These are phyloP conservation scores for Suillus discolor DNA, from an alignment of 768 basidiomycete genomes.

Conservation along the genomic window DNA sequence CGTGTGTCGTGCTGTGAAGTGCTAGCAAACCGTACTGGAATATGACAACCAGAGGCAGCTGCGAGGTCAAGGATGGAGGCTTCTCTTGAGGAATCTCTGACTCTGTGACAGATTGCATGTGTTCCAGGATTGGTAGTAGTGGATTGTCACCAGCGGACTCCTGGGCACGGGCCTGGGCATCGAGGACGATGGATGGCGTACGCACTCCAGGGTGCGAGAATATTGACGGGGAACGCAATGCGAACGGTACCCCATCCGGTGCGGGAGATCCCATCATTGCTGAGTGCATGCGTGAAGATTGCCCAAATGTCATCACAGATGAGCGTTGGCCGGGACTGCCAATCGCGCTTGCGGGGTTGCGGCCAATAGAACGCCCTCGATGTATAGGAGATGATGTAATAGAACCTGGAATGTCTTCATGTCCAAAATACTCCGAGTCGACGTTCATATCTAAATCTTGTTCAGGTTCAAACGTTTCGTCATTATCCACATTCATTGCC, in stretches of 20 bases:
- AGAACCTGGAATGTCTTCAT: conserved; percentile 30
- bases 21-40: conserved; percentile 90
- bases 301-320: conserved; percentile 26
- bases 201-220: conserved; percentile 84
- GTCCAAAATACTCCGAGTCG: conserved; percentile 45
- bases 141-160: conserved; percentile 37
- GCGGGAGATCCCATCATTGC: conserved; percentile 36
- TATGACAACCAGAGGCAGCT: conserved; percentile 84
- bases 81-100: conserved; percentile 51
- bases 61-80: conserved; percentile 65
- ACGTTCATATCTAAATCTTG: conserved; percentile 40
- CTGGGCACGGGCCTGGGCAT: conserved; percentile 63
- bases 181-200: conserved; percentile 73
- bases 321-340: conserved; percentile 23
- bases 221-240: conserved; percentile 69
- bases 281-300: conserved; percentile 26
- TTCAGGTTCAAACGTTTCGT: conserved; percentile 46
- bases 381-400: conserved; percentile 11
- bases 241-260: conserved; percentile 38
- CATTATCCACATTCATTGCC: conserved; percentile 93
- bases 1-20: conserved; percentile 85
- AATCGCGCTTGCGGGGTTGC: conserved; percentile 10
- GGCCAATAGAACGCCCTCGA: conserved; percentile 22
- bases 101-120: conserved; percentile 31
- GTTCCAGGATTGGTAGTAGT: conserved; percentile 52